Conservation (phyloP, 345 rosid genomes). For the Euphorbia tirucalli region DNA sequence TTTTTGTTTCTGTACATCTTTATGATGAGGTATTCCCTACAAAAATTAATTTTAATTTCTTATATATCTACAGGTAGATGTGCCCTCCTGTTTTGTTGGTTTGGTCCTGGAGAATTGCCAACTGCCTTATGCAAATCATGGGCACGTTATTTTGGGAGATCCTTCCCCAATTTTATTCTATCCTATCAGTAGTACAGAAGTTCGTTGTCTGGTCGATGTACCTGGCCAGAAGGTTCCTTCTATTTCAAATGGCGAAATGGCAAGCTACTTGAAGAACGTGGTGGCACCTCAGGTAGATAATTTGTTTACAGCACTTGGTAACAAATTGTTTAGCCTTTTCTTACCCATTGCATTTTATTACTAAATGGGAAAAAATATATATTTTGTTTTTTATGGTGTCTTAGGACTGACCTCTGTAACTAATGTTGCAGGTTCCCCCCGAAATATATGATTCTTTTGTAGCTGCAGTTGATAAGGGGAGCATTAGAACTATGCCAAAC, state of each 20-base stretch:
- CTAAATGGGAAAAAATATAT: not conserved
- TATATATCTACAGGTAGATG: constrained; percentile 26
- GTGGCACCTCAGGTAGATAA: constrained; percentile 29
- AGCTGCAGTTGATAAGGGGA: constrained; percentile 33
- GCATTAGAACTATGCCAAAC: constrained; percentile 35
- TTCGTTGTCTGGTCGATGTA: constrained; percentile 31
- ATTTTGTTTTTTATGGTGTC: not conserved
- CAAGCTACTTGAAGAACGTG: constrained; percentile 26
- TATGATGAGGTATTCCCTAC: not conserved
- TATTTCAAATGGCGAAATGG: constrained; percentile 33
- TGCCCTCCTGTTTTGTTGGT: constrained; percentile 35
- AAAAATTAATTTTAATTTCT: not conserved
- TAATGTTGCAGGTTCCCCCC: constrained; percentile 24
- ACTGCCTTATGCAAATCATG: constrained; percentile 29
- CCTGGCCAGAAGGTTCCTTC: constrained; percentile 37
- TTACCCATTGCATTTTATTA: not conserved
- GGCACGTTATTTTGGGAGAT: constrained; percentile 29
- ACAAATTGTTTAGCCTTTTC: not conserved
- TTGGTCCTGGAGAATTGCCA: constrained; percentile 28
- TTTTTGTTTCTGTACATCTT: not conserved
- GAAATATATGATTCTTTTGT: constrained; percentile 25
- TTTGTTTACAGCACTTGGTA: not conserved
- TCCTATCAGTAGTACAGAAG: constrained; percentile 30
- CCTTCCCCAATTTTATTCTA: constrained; percentile 34
- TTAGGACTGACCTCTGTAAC: constrained; percentile 5